phyloP scores from a whole-genome alignment of 257 asterid genomes.

The Lantana camara region DNA sequence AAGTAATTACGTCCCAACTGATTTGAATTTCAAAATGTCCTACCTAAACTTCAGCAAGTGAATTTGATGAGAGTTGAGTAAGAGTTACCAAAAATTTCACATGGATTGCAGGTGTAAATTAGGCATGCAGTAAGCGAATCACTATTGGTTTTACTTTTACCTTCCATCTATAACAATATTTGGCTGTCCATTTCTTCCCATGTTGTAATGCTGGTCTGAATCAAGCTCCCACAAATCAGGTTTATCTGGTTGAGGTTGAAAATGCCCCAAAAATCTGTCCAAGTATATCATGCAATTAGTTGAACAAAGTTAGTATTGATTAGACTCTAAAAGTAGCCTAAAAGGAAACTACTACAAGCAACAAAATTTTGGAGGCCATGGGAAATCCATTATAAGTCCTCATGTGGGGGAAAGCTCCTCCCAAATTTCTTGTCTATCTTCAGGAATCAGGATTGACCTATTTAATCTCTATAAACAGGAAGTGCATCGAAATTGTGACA shows the following conservation, averaged over 20 bases:
- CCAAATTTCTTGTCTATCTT: conserved; percentile 20
- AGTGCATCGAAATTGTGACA: conserved; percentile 1
- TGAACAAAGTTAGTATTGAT: conserved; percentile 20
- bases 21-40: conserved; percentile 4
- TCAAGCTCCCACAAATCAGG: conserved; percentile 93
- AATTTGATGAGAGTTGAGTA: background rate
- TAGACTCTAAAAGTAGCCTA: conserved; percentile 14
- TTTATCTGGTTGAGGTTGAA: conserved; percentile 79
- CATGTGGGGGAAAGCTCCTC: conserved; percentile 3
- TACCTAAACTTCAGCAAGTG: conserved; percentile 12
- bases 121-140: conserved; percentile 24
- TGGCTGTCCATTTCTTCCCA: conserved; percentile 57
- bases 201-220: conserved; percentile 60
- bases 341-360: conserved; percentile 19
- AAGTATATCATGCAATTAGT: conserved; percentile 21
- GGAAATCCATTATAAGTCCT: conserved; percentile 16
- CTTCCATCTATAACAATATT: conserved; percentile 53
- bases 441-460: too few species aligned
- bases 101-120: background rate
- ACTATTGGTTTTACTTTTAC: conserved; percentile 38
- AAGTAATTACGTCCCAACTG: conserved; percentile 9
- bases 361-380: conserved; percentile 9
- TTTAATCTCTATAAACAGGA: conserved; percentile 12
- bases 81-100: background rate
- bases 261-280: conserved; percentile 90